Evolutionary conservation across 169 alveolate species (phyloP).

Genomic region (Pseudocohnilembus persalinus): DNA sequence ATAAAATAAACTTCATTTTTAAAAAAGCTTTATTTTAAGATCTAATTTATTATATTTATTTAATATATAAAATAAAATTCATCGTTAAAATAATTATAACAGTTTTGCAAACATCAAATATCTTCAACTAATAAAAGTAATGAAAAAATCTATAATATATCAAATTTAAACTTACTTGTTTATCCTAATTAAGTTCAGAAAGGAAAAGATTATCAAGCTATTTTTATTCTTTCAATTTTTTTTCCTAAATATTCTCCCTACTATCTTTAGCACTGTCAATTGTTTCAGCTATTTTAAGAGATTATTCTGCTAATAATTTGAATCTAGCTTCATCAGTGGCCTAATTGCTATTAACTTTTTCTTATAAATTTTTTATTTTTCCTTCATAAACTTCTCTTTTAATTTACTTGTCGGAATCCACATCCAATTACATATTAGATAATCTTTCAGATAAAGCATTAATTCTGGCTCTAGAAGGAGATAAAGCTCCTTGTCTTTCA

Average conservation of each 20-base stretch:
- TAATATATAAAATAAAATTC: too few species aligned
- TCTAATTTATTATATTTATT: too few species aligned
- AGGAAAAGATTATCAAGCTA: conserved; percentile 50
- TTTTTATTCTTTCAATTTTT: conserved; percentile 59
- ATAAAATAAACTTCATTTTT: too few species aligned
- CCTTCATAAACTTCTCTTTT: conserved; percentile 46
- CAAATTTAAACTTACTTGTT: conserved; percentile 12
- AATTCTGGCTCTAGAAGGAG: conserved; percentile 24
- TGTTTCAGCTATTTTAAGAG: conserved; percentile 40
- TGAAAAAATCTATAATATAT: too few species aligned
- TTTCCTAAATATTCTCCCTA: conserved; percentile 50
- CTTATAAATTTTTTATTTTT: conserved; percentile 42
- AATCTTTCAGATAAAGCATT: conserved; percentile 18
- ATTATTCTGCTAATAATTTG: conserved; percentile 51
- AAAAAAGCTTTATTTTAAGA: too few species aligned
- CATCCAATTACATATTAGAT: conserved; percentile 18
- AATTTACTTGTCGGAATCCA: conserved; percentile 3
- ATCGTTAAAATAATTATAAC: too few species aligned
- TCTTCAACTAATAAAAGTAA: too few species aligned
- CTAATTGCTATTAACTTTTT: conserved; percentile 38
- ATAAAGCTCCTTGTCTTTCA: not conserved
- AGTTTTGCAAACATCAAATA: too few species aligned
- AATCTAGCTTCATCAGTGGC: conserved; percentile 44
- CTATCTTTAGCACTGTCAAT: conserved; percentile 37
- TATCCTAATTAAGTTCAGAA: conserved; percentile 55